Evolutionary conservation across 208 protist species (phyloP).

Genomic region (Lotmaria passim): DNA sequence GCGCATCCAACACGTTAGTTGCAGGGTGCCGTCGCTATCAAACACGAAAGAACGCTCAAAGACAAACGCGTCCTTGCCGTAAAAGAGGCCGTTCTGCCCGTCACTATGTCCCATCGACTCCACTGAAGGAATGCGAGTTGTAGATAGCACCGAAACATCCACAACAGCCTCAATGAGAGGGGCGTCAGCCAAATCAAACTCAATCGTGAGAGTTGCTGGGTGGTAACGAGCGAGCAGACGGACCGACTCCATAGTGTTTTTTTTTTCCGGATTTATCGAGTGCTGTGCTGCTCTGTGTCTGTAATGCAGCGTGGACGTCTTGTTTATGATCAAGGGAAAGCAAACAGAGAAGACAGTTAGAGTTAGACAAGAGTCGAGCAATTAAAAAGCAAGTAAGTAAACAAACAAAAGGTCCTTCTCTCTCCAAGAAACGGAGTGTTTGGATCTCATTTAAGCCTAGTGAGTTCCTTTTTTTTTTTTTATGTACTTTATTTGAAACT

Average conservation of each 20-base stretch:
- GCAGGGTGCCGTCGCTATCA: not conserved
- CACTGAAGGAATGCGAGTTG: not conserved
- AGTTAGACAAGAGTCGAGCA: not conserved
- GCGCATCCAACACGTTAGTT: conserved; percentile 22
- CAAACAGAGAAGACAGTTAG: not conserved
- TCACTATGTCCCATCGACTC: not conserved
- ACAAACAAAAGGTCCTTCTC: too few species aligned
- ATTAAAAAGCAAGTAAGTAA: too few species aligned
- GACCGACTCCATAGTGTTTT: not conserved
- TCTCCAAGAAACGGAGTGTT: too few species aligned
- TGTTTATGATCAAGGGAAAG: not conserved
- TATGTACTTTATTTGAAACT: too few species aligned
- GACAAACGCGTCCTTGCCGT: conserved; percentile 32
- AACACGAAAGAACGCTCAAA: conserved; percentile 22
- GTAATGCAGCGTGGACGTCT: not conserved
- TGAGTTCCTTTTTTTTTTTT: too few species aligned
- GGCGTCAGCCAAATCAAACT: conserved; percentile 25
- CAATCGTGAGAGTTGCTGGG: conserved; percentile 14
- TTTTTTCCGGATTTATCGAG: too few species aligned
- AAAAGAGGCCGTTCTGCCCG: conserved; percentile 28
- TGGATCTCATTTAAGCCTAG: too few species aligned
- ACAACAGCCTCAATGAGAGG: conserved; percentile 27
- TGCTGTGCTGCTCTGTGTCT: not conserved
- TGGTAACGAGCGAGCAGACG: conserved; percentile 23
- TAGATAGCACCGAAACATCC: conserved; percentile 9